Conservation (phyloP, 2,329 filamentous ascomycete genomes). For the Chaetomium sp. region DNA sequence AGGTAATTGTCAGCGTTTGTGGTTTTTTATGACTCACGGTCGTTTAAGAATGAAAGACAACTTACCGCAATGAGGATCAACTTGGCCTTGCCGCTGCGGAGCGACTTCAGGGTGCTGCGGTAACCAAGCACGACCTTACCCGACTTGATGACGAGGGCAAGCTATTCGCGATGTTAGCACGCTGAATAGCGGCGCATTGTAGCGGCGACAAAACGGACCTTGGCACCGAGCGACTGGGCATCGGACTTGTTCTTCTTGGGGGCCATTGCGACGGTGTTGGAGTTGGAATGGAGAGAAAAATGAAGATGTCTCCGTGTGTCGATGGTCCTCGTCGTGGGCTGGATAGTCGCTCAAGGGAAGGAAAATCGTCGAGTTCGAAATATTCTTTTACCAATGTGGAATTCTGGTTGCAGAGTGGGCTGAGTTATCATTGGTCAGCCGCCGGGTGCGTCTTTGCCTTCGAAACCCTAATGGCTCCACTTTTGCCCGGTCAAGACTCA, state of each 20-base stretch:
- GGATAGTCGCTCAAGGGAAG: constrained; percentile 12
- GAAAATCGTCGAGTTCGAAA: constrained; percentile 15
- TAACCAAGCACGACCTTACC: constrained; percentile 80
- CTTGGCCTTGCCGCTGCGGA: constrained; percentile 97
- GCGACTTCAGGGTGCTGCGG: constrained; percentile 72
- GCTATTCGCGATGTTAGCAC: constrained; percentile 23
- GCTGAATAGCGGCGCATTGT: neutral
- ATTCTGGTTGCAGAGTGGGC: constrained; percentile 9
- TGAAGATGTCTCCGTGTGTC: constrained; percentile 14
- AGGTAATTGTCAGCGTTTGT: neutral
- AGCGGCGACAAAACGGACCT: constrained; percentile 23
- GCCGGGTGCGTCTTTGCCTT: constrained; percentile 15
- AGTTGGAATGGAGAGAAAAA: constrained; percentile 11
- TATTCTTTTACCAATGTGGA: constrained; percentile 7
- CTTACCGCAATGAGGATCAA: constrained; percentile 56
- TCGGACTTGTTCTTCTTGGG: constrained; percentile 77
- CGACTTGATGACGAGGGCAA: constrained; percentile 58
- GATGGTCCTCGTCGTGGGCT: constrained; percentile 19
- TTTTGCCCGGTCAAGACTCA: constrained; percentile 16
- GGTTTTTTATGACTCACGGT: neutral
- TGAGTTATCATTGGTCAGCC: constrained; percentile 22
- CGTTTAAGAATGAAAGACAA: neutral
- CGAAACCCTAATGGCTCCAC: constrained; percentile 34
- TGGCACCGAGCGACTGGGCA: constrained; percentile 62
- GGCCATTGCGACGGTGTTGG: constrained; percentile 50